These are phyloP conservation scores for Epicoccum nigrum DNA, from an alignment of 2,329 filamentous ascomycete species.

Conservation along the genomic window DNA sequence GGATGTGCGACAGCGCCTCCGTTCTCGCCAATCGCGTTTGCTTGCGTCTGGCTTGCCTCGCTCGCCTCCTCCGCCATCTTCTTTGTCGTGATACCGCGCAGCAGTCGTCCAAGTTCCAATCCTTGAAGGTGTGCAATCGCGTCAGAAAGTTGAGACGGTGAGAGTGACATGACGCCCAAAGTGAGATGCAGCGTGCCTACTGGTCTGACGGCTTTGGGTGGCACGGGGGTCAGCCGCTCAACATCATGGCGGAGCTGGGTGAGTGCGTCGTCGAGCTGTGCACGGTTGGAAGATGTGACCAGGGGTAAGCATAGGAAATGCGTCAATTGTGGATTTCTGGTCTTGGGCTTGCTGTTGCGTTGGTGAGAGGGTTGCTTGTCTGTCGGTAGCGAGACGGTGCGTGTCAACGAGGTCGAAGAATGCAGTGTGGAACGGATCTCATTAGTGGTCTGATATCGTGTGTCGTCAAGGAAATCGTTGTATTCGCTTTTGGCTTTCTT, in stretches of 20 bases:
- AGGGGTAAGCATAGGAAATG: constrained; percentile 82
- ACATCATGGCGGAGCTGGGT: constrained; percentile 58
- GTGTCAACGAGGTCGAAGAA: constrained; percentile 6
- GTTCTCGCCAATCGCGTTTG: constrained; percentile 37
- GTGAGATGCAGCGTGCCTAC: constrained; percentile 84
- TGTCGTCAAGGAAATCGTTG: constrained; percentile 46
- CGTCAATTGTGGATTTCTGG: constrained; percentile 60
- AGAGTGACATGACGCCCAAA: constrained; percentile 82
- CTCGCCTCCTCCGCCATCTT: constrained; percentile 20
- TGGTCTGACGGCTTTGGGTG: constrained; percentile 72
- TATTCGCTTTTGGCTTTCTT: constrained; percentile 37
- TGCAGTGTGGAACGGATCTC: constrained; percentile 34
- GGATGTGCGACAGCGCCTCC: constrained; percentile 33
- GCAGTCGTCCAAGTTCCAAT: constrained; percentile 50
- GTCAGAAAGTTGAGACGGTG: constrained; percentile 54
- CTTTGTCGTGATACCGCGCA: constrained; percentile 27
- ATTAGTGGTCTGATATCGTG: constrained; percentile 38
- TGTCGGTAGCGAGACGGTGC: constrained; percentile 21
- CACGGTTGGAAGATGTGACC: constrained; percentile 63
- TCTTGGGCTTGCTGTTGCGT: constrained; percentile 16
- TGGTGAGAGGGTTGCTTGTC: constrained; percentile 8
- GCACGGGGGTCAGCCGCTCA: constrained; percentile 63
- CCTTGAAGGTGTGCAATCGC: constrained; percentile 51
- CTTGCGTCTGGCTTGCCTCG: constrained; percentile 11
- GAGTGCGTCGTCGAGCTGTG: constrained; percentile 69